phyloP scores from a whole-genome alignment of 2,329 filamentous ascomycete species.

The Epichloe gansuensis region DNA sequence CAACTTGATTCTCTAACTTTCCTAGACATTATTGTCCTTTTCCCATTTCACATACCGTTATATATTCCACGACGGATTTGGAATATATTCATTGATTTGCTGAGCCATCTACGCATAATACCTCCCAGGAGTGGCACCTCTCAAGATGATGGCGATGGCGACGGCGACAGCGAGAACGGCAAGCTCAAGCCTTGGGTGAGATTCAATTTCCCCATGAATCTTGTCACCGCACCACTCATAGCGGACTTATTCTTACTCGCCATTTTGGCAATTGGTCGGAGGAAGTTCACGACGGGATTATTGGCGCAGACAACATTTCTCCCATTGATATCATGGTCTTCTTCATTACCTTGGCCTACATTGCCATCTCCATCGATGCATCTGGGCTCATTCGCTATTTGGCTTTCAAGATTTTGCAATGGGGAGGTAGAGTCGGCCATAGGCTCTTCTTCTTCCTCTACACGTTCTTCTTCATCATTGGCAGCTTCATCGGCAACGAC shows the following conservation, averaged over 20 bases:
- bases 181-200: conserved; percentile 31
- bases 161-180: conserved; percentile 14
- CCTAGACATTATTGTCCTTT: conserved; percentile 55
- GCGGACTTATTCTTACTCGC: conserved; percentile 61
- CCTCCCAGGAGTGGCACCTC: conserved; percentile 22
- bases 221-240: conserved; percentile 58
- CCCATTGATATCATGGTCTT: conserved; percentile 66
- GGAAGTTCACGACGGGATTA: conserved; percentile 59
- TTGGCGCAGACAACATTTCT: conserved; percentile 52
- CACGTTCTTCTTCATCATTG: conserved; percentile 56
- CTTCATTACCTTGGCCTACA: conserved; percentile 63
- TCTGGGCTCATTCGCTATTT: conserved; percentile 60
- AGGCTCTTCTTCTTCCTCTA: conserved; percentile 63
- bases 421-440: conserved; percentile 55
- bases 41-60: conserved; percentile 54
- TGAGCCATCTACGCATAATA: conserved; percentile 37
- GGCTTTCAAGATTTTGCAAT: conserved; percentile 58
- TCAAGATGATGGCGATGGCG: conserved; percentile 12
- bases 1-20: not conserved
- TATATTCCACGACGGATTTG: conserved; percentile 41
- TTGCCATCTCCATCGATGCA: conserved; percentile 66
- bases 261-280: conserved; percentile 52
- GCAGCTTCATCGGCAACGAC: conserved; percentile 61
- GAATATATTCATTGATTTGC: conserved; percentile 28
- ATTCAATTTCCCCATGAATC: conserved; percentile 52